Base-by-base conservation (phyloP, 306 rosid genomes). In the Castanea mollissima region DNA sequence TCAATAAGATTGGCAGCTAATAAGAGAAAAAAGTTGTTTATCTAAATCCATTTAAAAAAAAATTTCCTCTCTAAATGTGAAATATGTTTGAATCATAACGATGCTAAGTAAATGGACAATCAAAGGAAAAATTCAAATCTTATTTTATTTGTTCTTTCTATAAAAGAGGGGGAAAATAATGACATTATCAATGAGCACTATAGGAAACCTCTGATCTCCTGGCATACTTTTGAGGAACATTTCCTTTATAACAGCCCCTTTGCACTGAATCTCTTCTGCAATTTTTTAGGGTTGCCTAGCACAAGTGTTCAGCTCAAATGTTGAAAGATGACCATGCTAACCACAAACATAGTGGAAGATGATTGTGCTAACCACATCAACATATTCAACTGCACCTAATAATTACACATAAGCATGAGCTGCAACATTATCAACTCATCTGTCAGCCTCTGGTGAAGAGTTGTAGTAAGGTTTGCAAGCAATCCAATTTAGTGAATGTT, bases 401-500 rank as follows among this genome's bases (percentile, higher is more conserved):
- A 34, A 32, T 16, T 34, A 67, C 23, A 55, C 18, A 57, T 56
- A 74, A 85, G 67, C 77, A 62, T 32, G 69, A 75, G 57, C 73
- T 32, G 82, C 59, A 35, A 79, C 80, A 78, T 0, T 32, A 65
- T 14, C 46, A 31, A 52, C 80, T 89, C 83, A 96, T 85, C 94
- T 86, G 62, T 93, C 98, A 38, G 96, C 98, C 71, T 95, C 99
- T 2, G 98, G 98, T 20, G 99, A 97, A 54, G 98, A 95, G 81
- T 96, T 96, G 89, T 98, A 93, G 85, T 96, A 96, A 77, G 99
- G 99, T 96, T 80, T 96, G 99, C 87, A 91, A 85, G 88, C 98
- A 95, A 73, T 93, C 99, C 90, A 95, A 85, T 82, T 94, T 96
- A 62, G 96, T 93, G 91, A 92, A 91, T 65, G 95, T 93, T 75